Percentiles rank a stretch among this genome's conserved stretches.
phyloP scores from a whole-genome alignment of 1,284 basidiomycete genomes.

The Singerocomus inundabilis region DNA sequence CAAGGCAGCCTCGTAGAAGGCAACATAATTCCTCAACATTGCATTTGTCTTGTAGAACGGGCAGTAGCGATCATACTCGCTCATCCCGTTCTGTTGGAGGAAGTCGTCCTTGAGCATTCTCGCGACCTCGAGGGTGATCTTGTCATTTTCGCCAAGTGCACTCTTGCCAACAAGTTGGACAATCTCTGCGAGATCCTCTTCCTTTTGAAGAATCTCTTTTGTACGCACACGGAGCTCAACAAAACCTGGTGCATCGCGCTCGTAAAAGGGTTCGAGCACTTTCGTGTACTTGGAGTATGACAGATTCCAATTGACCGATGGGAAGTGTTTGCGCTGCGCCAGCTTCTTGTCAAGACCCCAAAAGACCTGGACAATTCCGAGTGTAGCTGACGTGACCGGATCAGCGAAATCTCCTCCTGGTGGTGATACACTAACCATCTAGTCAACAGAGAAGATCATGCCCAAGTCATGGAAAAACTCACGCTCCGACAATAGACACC shows the following conservation, averaged over 20 bases:
- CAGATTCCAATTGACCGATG: constrained; percentile 98
- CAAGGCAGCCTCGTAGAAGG: constrained; percentile 89
- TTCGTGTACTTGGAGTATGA: constrained; percentile 99
- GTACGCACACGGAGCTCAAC: constrained; percentile 88
- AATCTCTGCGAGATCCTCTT: constrained; percentile 97
- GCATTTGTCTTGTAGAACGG: constrained; percentile 98
- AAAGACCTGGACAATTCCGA: constrained; percentile 99
- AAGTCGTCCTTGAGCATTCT: constrained; percentile 98
- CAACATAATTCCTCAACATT: constrained; percentile 95
- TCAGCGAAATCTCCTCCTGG: constrained; percentile 99
- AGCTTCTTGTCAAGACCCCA: constrained; percentile 96
- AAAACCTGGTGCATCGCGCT: constrained; percentile 89
- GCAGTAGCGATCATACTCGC: constrained; percentile 95
- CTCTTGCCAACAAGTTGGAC: constrained; percentile 99
- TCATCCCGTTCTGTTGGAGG: constrained; percentile 98
- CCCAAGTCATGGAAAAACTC: constrained; percentile 39
- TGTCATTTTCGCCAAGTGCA: constrained; percentile 96
- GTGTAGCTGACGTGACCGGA: constrained; percentile 95
- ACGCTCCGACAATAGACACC: constrained; percentile 99
- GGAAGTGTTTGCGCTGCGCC: constrained; percentile 97
- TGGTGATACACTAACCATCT: constrained; percentile 78
- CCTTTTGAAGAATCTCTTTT: constrained; percentile 98
- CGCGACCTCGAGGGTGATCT: constrained; percentile 97
- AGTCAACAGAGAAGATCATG: constrained; percentile 11
- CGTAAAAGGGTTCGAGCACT: constrained; percentile 93